Evolutionary conservation across 257 asterid genomes (phyloP), one percentile per base, ranked within the genome.

Genomic region (Nicotiana sylvestris): DNA sequence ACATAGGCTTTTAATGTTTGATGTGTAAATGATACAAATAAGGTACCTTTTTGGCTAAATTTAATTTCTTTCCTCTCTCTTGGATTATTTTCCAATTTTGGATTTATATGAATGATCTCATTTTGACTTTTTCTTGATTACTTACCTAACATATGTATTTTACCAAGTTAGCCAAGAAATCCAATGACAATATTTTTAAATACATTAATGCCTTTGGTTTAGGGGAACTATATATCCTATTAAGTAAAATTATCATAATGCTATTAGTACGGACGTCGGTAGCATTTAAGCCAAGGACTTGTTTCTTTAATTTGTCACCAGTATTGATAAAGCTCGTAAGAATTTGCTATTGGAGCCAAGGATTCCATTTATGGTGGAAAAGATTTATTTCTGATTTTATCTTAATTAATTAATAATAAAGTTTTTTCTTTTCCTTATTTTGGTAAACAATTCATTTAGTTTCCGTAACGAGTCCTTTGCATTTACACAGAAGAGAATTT

Each of bases 61-160:
- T 43, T 51, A 51, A 51, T 76, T n/a, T 51, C 4, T 51, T 51
- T 13, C 80, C 64, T 76, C 46, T 51, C 53, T 76, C 32, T 76
- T 76, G 62, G 80, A 76, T 1, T 51, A 51, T 33, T 76, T 76
- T 51, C 80, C 80, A 15, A 51, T 29, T 76, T 76, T 76, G 65
- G 29, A 76, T 76, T 72, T 76, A 76, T 76, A 76, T 76, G 9
- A 27, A 72, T 76, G 21, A 72, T 46, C 9, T 46, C 57, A 12
- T 72, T 46, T 72, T 13, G 18, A 9, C 25, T 16, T 25, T 72
- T 46, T 72, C 79, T 21, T 72, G 65, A 76, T 76, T 29, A 76
- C 65, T 15, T 76, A 27, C 80, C 65, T 13, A 51, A 46, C 2
- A 27, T 21, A 27, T 5, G 9, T 2, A 27, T 49, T 74, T 74